Evolutionary conservation across 1,284 basidiomycete genomes (phyloP).

Genomic region (Trichosporon sp.): DNA sequence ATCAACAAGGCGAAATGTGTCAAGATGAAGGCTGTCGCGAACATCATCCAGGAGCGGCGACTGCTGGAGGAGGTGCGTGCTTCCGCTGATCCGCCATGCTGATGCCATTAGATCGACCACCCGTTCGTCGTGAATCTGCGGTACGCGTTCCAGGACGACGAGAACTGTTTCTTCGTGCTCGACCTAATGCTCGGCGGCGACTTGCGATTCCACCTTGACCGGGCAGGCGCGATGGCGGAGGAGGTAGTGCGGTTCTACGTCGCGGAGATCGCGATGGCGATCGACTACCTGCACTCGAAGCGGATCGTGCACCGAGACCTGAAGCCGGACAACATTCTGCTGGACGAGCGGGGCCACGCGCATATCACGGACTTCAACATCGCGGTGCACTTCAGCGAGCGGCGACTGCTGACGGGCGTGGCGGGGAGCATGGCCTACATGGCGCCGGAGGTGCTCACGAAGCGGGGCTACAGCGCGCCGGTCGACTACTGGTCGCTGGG

Average conservation of each 20-base stretch:
- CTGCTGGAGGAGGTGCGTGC: conserved; percentile 76
- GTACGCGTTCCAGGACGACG: conserved; percentile 96
- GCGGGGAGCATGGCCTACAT: conserved; percentile 99
- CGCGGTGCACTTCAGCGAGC: conserved; percentile 90
- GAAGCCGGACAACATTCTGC: conserved; percentile 93
- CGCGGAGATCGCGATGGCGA: conserved; percentile 76
- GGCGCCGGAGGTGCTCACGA: conserved; percentile 81
- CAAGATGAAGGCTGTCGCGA: conserved; percentile 95
- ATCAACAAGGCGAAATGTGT: conserved; percentile 98
- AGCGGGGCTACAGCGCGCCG: conserved; percentile 69
- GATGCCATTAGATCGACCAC: conserved; percentile 64
- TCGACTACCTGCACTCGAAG: conserved; percentile 84
- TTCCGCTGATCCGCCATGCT: neutral
- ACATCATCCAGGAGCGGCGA: conserved; percentile 91
- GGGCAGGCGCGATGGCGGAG: conserved; percentile 71
- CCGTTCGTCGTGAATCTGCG: conserved; percentile 90
- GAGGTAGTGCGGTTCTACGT: conserved; percentile 81
- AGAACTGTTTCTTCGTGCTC: conserved; percentile 95
- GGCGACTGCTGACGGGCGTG: conserved; percentile 74
- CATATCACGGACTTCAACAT: conserved; percentile 99
- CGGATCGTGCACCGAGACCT: conserved; percentile 92
- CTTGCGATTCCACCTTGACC: conserved; percentile 85
- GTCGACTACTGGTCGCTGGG: conserved; percentile 98
- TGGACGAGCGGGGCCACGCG: conserved; percentile 87
- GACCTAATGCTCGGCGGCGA: conserved; percentile 97